Evolutionary conservation across 306 rosid species (phyloP).

Genomic region (Ceratonia siliqua): DNA sequence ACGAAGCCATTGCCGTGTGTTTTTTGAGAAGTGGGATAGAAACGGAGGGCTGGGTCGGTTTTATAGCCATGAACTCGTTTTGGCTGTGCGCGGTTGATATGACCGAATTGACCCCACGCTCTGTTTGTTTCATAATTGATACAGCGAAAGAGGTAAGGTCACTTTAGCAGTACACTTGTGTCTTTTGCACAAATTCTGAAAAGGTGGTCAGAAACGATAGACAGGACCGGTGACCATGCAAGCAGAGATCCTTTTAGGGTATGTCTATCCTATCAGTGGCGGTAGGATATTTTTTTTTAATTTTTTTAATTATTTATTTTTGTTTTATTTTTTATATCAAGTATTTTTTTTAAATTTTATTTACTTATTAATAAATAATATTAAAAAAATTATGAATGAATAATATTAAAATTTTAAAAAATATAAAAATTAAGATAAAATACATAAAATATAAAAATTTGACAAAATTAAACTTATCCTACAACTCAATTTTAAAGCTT

Average conservation of each 20-base stretch:
- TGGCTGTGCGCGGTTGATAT: not conserved
- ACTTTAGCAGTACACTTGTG: not conserved
- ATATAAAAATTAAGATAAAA: no score
- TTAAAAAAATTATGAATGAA: no score
- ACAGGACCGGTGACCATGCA: not conserved
- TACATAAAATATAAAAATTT: no score
- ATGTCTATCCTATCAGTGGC: no score
- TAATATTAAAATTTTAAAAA: no score
- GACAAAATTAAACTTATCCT: no score
- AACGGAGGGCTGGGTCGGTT: not conserved
- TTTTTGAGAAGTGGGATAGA: not conserved
- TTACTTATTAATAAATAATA: no score
- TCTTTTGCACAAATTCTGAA: constrained; percentile 11
- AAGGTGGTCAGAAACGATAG: constrained; percentile 25
- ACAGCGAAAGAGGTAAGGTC: not conserved
- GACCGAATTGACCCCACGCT: constrained; percentile 11
- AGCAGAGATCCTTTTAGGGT: no score
- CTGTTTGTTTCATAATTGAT: not conserved
- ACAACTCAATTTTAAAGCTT: no score
- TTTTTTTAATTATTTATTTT: not conserved
- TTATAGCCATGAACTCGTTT: not conserved
- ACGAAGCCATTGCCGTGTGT: not conserved
- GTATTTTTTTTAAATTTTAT: no score
- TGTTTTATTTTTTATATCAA: no score
- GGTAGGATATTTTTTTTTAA: no score